Conservation (phyloP, 306 rosid species). For the Neltuma alba region DNA sequence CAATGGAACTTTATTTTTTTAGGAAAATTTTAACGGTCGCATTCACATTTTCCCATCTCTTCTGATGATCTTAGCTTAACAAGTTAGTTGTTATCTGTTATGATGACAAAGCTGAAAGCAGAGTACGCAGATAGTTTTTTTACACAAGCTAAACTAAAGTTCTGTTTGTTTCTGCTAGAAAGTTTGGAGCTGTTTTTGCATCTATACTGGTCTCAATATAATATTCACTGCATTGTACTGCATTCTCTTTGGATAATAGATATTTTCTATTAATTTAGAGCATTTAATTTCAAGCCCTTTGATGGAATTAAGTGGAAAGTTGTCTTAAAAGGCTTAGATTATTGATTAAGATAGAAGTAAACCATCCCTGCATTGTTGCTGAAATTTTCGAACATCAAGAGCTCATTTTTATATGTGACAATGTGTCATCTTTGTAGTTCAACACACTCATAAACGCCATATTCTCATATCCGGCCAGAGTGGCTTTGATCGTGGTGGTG, state of each 20-base stretch:
- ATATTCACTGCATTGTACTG: slow-evolving; percentile 92
- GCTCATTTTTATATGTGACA: not conserved
- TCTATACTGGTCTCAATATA: slow-evolving; percentile 93
- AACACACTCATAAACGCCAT: slow-evolving; percentile 86
- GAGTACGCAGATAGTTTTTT: not conserved
- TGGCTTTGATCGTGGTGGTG: slow-evolving; percentile 73
- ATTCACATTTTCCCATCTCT: not conserved
- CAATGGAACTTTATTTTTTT: too few relatives aligned
- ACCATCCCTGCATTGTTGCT: not conserved
- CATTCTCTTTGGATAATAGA: slow-evolving; percentile 69
- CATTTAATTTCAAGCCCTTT: not conserved
- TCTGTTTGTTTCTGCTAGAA: slow-evolving; percentile 54
- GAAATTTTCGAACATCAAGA: not conserved
- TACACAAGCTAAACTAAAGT: not conserved
- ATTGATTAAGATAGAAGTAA: not conserved
- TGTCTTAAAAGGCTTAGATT: not conserved
- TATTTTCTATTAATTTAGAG: not conserved
- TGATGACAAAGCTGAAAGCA: not conserved
- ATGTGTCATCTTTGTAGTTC: slow-evolving; percentile 60
- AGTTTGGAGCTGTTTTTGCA: slow-evolving; percentile 93
- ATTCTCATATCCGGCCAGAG: slow-evolving; percentile 81
- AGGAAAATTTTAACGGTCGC: too few relatives aligned
- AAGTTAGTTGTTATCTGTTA: not conserved
- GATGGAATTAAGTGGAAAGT: not conserved
- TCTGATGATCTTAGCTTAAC: not conserved